A percentile compares a stretch with the other conserved stretches of the same genome.
Conservation (phyloP, 352 stramenopile species). For the Hyaloperonospora brassicae region DNA sequence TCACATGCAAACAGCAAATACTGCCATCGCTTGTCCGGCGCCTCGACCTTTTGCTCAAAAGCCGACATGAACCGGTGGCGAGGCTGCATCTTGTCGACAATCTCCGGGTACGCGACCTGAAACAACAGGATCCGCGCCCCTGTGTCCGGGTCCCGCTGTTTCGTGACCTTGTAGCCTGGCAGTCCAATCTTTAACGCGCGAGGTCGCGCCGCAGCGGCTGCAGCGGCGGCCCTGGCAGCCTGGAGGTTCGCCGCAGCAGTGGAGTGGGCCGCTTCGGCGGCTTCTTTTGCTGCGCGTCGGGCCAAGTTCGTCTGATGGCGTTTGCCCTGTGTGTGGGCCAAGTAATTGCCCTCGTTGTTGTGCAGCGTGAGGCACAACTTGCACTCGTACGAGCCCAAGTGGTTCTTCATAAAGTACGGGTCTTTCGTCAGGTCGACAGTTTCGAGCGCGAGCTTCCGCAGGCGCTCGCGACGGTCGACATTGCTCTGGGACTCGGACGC, state of each 20-base stretch:
- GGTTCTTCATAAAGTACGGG: conserved; percentile 99
- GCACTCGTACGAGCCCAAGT: conserved; percentile 98
- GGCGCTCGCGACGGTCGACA: conserved; percentile 92
- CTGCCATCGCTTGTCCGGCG: conserved; percentile 90
- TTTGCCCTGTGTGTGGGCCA: conserved; percentile 99
- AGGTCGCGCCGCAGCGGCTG: conserved; percentile 29
- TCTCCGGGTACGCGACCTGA: conserved; percentile 95
- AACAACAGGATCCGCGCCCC: conserved; percentile 87
- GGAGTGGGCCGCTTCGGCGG: conserved; percentile 45
- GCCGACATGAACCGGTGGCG: conserved; percentile 98
- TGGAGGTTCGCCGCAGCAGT: conserved; percentile 31
- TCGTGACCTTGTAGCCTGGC: conserved; percentile 97
- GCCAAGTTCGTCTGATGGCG: conserved; percentile 97
- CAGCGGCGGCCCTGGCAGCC: conserved; percentile 37
- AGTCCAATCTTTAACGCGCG: conserved; percentile 92
- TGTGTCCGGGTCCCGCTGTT: conserved; percentile 84
- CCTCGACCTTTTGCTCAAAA: conserved; percentile 98
- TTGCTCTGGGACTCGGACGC: conserved; percentile 71
- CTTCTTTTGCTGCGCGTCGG: conserved; percentile 83
- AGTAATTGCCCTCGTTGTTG: conserved; percentile 98
- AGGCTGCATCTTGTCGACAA: conserved; percentile 90
- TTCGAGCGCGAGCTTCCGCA: conserved; percentile 97
- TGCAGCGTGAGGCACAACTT: conserved; percentile 98
- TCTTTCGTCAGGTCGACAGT: conserved; percentile 98
- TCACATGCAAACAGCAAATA: conserved; percentile 98